phyloP scores from a whole-genome alignment of 1,284 basidiomycete species.

The Trametes sp. region DNA sequence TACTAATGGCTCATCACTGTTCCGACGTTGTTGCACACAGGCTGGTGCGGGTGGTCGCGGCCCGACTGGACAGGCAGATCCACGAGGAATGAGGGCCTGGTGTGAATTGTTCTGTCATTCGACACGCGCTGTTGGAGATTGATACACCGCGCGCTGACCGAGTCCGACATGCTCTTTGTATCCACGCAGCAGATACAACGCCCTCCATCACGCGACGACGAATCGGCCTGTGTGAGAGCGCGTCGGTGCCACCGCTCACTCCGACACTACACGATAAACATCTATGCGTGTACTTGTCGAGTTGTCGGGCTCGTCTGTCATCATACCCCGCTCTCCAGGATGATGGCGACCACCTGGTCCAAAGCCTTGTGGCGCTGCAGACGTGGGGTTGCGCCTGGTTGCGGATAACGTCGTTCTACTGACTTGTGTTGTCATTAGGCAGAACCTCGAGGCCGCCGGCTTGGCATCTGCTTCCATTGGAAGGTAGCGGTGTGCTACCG shows the following conservation, averaged over 20 bases:
- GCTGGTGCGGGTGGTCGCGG: neutral
- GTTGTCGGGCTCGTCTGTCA: neutral
- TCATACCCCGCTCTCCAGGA: neutral
- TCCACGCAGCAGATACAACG: neutral
- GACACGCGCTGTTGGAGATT: neutral
- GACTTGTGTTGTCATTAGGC: slow-evolving; percentile 10
- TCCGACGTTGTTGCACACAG: neutral
- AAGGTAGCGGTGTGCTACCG: neutral
- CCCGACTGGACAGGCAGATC: neutral
- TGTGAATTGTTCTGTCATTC: neutral
- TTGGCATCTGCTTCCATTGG: slow-evolving; percentile 7
- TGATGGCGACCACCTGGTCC: slow-evolving; percentile 6
- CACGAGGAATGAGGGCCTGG: neutral
- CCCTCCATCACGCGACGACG: neutral
- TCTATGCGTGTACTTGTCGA: neutral
- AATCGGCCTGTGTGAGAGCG: neutral
- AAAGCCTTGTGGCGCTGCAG: slow-evolving; percentile 7
- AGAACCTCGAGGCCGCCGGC: slow-evolving; percentile 1
- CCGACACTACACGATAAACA: neutral
- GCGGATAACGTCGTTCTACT: slow-evolving; percentile 10
- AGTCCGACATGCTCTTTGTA: neutral
- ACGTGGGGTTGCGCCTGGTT: neutral
- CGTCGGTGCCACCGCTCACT: neutral
- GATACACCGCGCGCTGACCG: neutral
- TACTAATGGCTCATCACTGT: neutral